These are phyloP conservation scores for Ophiostoma ulmi DNA, from an alignment of 2,329 filamentous ascomycete genomes.

Conservation along the genomic window DNA sequence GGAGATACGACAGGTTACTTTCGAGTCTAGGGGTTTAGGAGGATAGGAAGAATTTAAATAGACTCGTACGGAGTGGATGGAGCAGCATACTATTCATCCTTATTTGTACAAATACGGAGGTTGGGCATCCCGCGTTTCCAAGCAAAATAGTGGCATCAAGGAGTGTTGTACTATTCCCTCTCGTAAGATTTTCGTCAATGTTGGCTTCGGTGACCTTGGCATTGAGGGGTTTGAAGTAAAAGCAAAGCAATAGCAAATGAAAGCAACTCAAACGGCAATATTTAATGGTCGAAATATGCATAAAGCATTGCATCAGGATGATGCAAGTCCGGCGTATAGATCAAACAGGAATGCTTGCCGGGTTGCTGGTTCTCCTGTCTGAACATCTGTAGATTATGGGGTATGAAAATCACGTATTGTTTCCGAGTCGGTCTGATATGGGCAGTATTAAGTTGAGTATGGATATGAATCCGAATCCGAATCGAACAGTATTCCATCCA, in stretches of 20 bases:
- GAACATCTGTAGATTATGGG: conserved; percentile 6
- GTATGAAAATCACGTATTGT: background rate
- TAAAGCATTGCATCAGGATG: background rate
- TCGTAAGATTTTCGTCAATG: background rate
- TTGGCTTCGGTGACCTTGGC: background rate
- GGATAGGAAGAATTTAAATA: background rate
- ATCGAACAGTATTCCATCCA: background rate
- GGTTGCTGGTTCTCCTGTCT: background rate
- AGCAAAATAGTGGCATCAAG: background rate
- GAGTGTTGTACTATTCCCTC: background rate
- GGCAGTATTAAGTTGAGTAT: no score
- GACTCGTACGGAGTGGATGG: background rate
- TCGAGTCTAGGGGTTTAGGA: background rate
- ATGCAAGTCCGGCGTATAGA: background rate
- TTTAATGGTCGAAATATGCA: background rate
- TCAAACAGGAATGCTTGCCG: background rate
- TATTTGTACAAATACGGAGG: no score
- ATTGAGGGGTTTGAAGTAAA: background rate
- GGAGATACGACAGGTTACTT: background rate
- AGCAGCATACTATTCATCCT: background rate
- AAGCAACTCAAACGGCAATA: no score
- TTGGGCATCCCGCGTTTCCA: background rate
- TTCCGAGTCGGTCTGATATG: background rate
- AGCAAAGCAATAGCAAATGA: no score
- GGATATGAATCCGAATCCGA: no score